Percentiles rank a stretch among this genome's conserved stretches.
These are phyloP conservation scores for Elaeis oleifera DNA, from an alignment of 202 grass and related monocot species.

Conservation along the genomic window DNA sequence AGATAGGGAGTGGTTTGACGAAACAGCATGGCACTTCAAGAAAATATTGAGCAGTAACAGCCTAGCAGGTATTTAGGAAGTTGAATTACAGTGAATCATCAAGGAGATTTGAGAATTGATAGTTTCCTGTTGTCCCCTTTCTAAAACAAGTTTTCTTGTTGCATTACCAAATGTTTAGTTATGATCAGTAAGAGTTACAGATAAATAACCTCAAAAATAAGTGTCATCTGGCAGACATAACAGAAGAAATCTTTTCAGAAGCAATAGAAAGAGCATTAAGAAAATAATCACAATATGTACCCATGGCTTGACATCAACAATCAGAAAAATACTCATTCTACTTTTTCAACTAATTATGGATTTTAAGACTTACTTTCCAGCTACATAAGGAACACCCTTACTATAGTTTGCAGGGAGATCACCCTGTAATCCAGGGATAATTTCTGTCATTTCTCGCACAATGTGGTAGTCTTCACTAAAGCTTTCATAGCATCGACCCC, in stretches of 20 bases:
- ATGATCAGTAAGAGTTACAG: no score
- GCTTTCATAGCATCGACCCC: constrained; percentile 94
- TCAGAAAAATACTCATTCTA: not conserved
- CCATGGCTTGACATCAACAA: not conserved
- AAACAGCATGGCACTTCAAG: not conserved
- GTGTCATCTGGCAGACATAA: no score
- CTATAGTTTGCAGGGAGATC: constrained; percentile 77
- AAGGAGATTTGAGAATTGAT: no score
- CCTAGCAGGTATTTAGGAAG: no score
- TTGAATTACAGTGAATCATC: constrained; percentile 13
- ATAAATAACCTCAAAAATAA: no score
- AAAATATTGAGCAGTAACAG: constrained; percentile 1
- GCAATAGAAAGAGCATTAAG: no score
- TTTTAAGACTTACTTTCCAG: constrained; percentile 68
- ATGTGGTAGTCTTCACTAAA: constrained; percentile 84
- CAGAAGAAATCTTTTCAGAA: no score
- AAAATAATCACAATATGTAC: not conserved
- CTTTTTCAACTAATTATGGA: constrained; percentile 3
- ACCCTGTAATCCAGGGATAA: constrained; percentile 88
- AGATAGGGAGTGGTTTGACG: not conserved
- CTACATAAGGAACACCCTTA: constrained; percentile 83
- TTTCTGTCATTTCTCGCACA: constrained; percentile 94
- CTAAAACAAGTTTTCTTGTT: no score
- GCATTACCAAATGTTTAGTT: no score
- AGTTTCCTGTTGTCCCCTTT: no score